A percentile compares a stretch with the other conserved stretches of the same genome.
These are phyloP conservation scores for Escovopsis sp. DNA, from an alignment of 2,329 filamentous ascomycete genomes.

Conservation along the genomic window DNA sequence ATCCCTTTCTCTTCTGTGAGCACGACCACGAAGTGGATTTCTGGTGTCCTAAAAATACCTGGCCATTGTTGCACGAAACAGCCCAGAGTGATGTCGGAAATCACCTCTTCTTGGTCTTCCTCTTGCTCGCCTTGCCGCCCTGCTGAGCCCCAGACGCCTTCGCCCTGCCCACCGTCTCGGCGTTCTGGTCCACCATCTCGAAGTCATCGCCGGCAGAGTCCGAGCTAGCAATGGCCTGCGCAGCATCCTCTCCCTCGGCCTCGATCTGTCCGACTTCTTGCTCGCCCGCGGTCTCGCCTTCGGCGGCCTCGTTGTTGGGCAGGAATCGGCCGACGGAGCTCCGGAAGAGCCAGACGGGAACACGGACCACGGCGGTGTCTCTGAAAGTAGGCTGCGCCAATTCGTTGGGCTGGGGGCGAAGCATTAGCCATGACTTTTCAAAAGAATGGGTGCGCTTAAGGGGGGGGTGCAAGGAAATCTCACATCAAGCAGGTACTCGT, in stretches of 20 bases:
- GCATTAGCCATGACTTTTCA: slow-evolving; percentile 5
- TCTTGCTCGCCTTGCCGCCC: slow-evolving; percentile 33
- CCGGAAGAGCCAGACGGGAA: slow-evolving; percentile 61
- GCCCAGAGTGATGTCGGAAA: too few species aligned
- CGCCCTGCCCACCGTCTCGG: slow-evolving; percentile 36
- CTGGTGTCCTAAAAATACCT: too few species aligned
- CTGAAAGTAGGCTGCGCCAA: slow-evolving; percentile 60
- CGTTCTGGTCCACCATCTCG: slow-evolving; percentile 47
- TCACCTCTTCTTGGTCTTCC: slow-evolving; percentile 26
- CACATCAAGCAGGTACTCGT: slow-evolving; percentile 81
- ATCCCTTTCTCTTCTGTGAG: too few species aligned
- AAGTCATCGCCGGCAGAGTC: slow-evolving; percentile 47
- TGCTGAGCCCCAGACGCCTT: slow-evolving; percentile 35
- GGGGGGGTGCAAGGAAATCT: slow-evolving; percentile 22
- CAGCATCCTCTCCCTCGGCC: slow-evolving; percentile 30
- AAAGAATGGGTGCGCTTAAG: background rate
- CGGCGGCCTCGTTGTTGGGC: slow-evolving; percentile 17
- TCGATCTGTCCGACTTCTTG: slow-evolving; percentile 13
- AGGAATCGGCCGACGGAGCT: slow-evolving; percentile 38
- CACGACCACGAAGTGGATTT: too few species aligned
- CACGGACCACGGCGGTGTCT: slow-evolving; percentile 69
- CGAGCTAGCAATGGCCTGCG: slow-evolving; percentile 38
- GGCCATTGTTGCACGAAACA: too few species aligned
- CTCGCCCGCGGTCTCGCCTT: slow-evolving; percentile 24
- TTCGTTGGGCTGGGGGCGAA: slow-evolving; percentile 51